These are phyloP conservation scores for Alternaria longipes DNA, from an alignment of 2,329 filamentous ascomycete species.

Conservation along the genomic window DNA sequence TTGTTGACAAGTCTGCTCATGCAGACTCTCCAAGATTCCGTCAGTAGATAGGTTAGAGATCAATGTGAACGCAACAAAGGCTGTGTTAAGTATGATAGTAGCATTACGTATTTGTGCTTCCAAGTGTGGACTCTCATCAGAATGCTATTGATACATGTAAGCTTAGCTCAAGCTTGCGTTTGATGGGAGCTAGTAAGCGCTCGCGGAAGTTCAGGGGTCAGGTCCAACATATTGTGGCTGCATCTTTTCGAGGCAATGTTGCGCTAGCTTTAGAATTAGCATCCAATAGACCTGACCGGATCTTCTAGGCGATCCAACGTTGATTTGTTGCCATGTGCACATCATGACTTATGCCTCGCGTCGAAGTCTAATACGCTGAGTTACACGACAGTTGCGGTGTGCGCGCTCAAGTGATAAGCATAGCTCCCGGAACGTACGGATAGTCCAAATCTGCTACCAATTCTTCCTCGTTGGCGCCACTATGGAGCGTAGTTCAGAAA, in stretches of 20 bases:
- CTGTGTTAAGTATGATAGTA: too few species aligned
- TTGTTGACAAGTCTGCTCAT: too few species aligned
- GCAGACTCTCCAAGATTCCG: too few species aligned
- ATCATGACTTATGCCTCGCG: neutral
- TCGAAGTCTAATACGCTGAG: neutral
- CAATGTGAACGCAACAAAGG: too few species aligned
- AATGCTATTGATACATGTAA: neutral
- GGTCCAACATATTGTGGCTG: neutral
- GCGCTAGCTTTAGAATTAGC: neutral
- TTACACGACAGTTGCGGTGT: slow-evolving; percentile 1
- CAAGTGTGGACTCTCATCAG: neutral
- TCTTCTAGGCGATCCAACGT: neutral
- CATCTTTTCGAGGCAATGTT: neutral
- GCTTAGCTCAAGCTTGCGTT: neutral
- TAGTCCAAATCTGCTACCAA: neutral
- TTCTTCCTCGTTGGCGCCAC: neutral
- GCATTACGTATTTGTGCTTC: neutral
- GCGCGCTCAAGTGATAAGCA: slow-evolving; percentile 1
- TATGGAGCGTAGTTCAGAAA: slow-evolving; percentile 5
- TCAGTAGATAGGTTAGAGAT: too few species aligned
- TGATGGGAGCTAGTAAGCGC: neutral
- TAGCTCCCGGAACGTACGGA: slow-evolving; percentile 1
- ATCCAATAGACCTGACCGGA: neutral
- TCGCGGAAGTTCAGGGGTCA: neutral
- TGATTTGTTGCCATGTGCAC: slow-evolving; percentile 1